Conservation (phyloP, 768 basidiomycete species). For the Crepidotus variabilis region DNA sequence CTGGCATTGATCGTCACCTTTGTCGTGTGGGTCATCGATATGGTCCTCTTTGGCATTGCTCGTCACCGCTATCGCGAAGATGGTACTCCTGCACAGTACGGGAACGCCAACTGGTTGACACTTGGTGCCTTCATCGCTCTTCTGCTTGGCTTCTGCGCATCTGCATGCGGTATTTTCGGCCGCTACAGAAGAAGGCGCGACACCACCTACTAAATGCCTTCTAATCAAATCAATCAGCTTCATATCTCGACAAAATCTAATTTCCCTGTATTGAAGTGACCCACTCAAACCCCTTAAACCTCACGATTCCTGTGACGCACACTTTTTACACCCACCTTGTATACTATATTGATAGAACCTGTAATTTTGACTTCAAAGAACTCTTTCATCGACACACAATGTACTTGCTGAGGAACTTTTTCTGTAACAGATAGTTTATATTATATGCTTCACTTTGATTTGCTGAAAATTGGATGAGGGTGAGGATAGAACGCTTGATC, state of each 20-base stretch:
- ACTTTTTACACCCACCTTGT: background rate
- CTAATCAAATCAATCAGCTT: background rate
- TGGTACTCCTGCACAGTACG: constrained; percentile 52
- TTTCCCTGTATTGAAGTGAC: no score
- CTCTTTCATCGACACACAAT: no score
- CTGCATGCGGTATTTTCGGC: constrained; percentile 65
- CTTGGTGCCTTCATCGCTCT: constrained; percentile 71
- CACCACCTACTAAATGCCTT: constrained; percentile 19
- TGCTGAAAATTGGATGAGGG: background rate
- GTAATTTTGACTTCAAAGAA: no score
- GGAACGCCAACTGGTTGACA: constrained; percentile 82
- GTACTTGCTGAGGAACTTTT: no score
- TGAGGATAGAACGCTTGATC: background rate
- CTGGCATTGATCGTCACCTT: constrained; percentile 67
- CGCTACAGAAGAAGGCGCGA: constrained; percentile 47
- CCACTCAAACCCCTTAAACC: no score
- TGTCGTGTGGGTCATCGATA: constrained; percentile 72
- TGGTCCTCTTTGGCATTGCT: constrained; percentile 74
- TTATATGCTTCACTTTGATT: background rate
- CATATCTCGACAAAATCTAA: background rate
- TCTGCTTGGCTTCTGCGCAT: constrained; percentile 61
- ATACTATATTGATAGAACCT: background rate
- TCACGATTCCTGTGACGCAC: background rate
- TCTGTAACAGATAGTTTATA: background rate
- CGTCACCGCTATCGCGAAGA: constrained; percentile 51